phyloP scores from a whole-genome alignment of 768 basidiomycete species.

The Mycena pura region DNA sequence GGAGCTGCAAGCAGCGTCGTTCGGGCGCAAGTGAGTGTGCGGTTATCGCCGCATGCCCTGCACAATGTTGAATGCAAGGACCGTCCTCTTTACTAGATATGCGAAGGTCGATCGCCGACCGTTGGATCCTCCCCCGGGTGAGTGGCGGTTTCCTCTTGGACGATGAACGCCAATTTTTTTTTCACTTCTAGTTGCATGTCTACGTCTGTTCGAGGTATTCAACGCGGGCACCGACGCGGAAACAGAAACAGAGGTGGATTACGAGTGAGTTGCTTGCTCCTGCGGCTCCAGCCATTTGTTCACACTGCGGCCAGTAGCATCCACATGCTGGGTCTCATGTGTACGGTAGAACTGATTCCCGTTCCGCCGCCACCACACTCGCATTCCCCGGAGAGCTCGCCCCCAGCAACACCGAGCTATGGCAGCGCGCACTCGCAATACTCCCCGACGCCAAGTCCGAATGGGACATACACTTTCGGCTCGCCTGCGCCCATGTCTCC shows the following conservation, averaged over 20 bases:
- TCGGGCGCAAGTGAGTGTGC: conserved; percentile 66
- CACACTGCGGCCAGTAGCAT: conserved; percentile 55
- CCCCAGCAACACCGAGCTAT: conserved; percentile 19
- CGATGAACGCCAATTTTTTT: neutral
- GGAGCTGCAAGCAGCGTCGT: conserved; percentile 69
- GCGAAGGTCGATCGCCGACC: conserved; percentile 68
- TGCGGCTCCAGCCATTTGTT: conserved; percentile 4
- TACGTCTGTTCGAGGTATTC: conserved; percentile 55
- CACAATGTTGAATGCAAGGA: neutral
- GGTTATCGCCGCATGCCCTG: too few relatives aligned
- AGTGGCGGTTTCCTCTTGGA: neutral
- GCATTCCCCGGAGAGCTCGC: conserved; percentile 15
- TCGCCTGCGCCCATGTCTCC: conserved; percentile 2
- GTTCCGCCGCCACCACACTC: conserved; percentile 43
- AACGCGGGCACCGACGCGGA: conserved; percentile 49
- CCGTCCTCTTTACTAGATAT: conserved; percentile 47
- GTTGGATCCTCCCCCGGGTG: conserved; percentile 65
- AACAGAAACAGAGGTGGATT: conserved; percentile 52
- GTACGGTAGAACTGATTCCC: conserved; percentile 80
- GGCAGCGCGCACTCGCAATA: neutral
- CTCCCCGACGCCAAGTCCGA: conserved; percentile 13
- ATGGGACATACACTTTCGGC: conserved; percentile 18
- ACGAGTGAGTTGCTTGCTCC: conserved; percentile 48
- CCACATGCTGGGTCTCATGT: conserved; percentile 70
- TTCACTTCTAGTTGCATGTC: conserved; percentile 48